Evolutionary conservation across 2,329 filamentous ascomycete species (phyloP).

Genomic region (Talaromyces sp.): DNA sequence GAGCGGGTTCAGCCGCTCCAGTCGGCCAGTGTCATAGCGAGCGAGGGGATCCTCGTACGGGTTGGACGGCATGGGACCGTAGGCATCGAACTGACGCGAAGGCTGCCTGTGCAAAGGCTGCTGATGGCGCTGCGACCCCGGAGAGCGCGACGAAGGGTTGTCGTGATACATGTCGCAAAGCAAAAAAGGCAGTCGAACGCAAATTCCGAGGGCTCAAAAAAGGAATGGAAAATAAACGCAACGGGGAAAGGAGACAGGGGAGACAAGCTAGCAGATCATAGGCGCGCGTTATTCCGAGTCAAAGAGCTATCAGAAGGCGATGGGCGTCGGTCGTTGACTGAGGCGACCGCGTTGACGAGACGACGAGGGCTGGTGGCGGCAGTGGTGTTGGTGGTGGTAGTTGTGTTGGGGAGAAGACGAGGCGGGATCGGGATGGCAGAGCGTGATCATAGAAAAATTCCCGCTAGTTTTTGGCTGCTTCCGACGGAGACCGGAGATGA

Average conservation of each 20-base stretch:
- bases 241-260: not conserved
- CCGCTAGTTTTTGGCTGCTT: constrained; percentile 6
- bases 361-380: not conserved
- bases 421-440: constrained; percentile 8
- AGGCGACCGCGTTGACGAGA: not conserved
- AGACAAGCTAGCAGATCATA: constrained; percentile 8
- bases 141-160: constrained; percentile 64
- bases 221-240: not conserved
- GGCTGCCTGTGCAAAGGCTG: constrained; percentile 63
- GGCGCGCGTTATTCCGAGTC: constrained; percentile 9
- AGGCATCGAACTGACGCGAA: constrained; percentile 72
- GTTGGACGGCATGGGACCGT: constrained; percentile 59
- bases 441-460: constrained; percentile 11
- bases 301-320: constrained; percentile 4
- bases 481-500: constrained; percentile 3
- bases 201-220: constrained; percentile 11
- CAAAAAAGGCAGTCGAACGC: not conserved
- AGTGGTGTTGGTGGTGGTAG: not conserved
- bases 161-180: constrained; percentile 57
- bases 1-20: constrained; percentile 55
- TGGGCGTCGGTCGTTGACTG: not conserved
- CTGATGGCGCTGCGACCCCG: constrained; percentile 63
- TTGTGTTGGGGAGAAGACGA: not conserved
- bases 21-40: constrained; percentile 49
- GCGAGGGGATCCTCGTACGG: constrained; percentile 66